phyloP scores from a whole-genome alignment of 2,329 filamentous ascomycete species.

The Phoma sp. region DNA sequence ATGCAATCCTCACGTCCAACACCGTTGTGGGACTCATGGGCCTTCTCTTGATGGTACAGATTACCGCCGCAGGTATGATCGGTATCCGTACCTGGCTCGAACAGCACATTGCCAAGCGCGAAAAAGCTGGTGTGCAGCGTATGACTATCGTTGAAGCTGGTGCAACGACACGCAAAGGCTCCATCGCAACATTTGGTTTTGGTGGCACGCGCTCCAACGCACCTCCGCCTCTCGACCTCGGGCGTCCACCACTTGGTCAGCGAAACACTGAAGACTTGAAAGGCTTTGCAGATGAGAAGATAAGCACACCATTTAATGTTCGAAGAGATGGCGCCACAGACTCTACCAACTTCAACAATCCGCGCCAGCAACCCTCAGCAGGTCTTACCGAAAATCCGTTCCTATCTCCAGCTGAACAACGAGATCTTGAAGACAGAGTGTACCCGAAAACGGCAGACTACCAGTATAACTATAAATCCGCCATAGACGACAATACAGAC shows the following conservation, averaged over 20 bases:
- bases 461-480: conserved; percentile 10
- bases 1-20: conserved; percentile 33
- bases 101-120: conserved; percentile 31
- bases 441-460: conserved; percentile 19
- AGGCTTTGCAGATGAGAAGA: conserved; percentile 30
- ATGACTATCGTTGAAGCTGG: conserved; percentile 5
- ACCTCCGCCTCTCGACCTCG: conserved; percentile 12
- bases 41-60: conserved; percentile 30
- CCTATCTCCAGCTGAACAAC: conserved; percentile 7
- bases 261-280: conserved; percentile 26
- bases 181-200: conserved; percentile 32
- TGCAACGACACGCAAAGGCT: conserved; percentile 12
- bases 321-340: conserved; percentile 27
- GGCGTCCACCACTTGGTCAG: conserved; percentile 8
- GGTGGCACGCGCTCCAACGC: conserved; percentile 23
- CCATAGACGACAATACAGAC: conserved; percentile 10
- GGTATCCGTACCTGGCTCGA: conserved; percentile 36
- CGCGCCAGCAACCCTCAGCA: not conserved
- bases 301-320: conserved; percentile 32
- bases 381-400: conserved; percentile 8
- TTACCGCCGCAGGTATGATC: conserved; percentile 30
- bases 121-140: conserved; percentile 3
- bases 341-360: not conserved
- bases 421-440: conserved; percentile 8
- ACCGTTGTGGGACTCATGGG: conserved; percentile 23